Base-by-base conservation (phyloP, 1,284 basidiomycete species). In the Inonotus hispidus region DNA sequence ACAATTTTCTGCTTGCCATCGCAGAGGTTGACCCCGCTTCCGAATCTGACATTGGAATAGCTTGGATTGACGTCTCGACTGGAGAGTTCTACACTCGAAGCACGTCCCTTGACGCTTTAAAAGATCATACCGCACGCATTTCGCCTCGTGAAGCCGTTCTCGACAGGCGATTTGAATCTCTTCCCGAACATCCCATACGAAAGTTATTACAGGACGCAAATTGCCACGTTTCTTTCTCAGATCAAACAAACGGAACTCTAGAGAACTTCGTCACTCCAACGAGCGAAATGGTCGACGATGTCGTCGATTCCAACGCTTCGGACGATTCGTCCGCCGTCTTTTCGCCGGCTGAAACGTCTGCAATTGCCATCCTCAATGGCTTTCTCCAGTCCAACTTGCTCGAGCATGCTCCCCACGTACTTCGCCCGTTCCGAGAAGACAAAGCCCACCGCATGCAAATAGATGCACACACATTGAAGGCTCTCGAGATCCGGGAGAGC, bases 61-160 rank as follows among this genome's bases (percentile, higher is more conserved):
- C 94, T 1, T 97, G 94, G 87, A 93, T 93, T 29, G 95, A 98
- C 70, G 84, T 95, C n/a, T 95, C 94, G 3, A 97, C 95, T 0
- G 94, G 95, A 63, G 92, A 95, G 69, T 93, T 95, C 72, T 95
- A 91, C 72, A 88, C 90, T 1, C 91, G 90, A 67, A 71, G 73
- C 3, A 79, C 82, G 1, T 74, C 77, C 2, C 62, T 79, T 2
- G 81, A 83, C 10, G 76, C 74, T 50, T 74, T 98, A 21, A 83
- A 84, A 62, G 93, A 97, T 70, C 90, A 96, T 66, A 76, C 97
- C n/a, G 84, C 85, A 8, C 84, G 93, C 16, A 88, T 97, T 56
- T 75, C 77, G 14, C 94, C 95, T 3, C 83, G 83, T 50, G 95
- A 97, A 71, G 82, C 96, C 49, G 86, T 98, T 32, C 79, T 97